Base-by-base conservation (phyloP, 2,329 filamentous ascomycete genomes). In the Neofusicoccum umdonicola region DNA sequence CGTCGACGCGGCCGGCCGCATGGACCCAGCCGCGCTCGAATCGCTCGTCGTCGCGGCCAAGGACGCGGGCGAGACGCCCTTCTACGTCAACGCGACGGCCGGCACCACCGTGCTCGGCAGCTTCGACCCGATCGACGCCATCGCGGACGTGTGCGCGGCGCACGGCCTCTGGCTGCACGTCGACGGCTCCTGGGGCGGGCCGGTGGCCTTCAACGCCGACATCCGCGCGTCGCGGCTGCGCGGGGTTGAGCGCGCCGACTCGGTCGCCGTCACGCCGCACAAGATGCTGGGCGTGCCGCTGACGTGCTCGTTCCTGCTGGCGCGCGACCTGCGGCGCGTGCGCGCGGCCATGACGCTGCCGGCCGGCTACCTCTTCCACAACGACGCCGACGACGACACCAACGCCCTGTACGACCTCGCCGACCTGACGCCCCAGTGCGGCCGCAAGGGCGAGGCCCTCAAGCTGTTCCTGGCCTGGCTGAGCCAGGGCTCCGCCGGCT, bases 261-360 rank as follows among this genome's bases (percentile, higher is more conserved):
- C 88, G 13, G 82, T 98, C 44, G 92, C 93, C 1, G 86, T 97
- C 63, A 98, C 96, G 77, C 93, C 95, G 65, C 95, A 99, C 80
- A 98, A 98, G 80, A 98, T 98, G 95, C 85, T 98, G 74, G 92
- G 92, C 65, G 91, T 92, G 2, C 94, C 95, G 0, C 81, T 96
- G 45, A 97, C 93, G 0, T 98, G 93, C 79, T 93, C 90, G 0
- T 97, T 96, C 80, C 84, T 99, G 4, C 84, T 99, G 12, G 89
- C 87, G 0, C 85, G 85, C 1, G 93, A 98, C 74, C 79, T 96
- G 73, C 82, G 84, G 64, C 80, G 89, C 27, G 96, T 98, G 76
- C 90, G 95, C 76, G 81, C 79, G 52, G 93, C 93, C 12, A 97
- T 97, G 79, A 96, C 91, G 2, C 84, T 97, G 2, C 89, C 89